Base-by-base conservation (phyloP, 495 filamentous ascomycete genomes). In the Penicillium maclennaniae region DNA sequence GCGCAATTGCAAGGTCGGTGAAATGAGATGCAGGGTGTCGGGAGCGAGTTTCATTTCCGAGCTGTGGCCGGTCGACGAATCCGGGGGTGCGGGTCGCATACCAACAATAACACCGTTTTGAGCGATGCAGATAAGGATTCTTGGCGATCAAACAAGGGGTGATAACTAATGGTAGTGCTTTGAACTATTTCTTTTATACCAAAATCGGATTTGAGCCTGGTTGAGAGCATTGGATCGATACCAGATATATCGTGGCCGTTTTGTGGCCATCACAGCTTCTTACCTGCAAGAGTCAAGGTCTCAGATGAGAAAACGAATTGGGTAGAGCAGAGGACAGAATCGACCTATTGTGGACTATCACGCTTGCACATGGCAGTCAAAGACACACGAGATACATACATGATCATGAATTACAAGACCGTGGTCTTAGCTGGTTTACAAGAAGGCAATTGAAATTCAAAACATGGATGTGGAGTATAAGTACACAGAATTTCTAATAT, bases 401-500 rank as follows among this genome's bases (percentile, higher is more conserved):
- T 34, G 31, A 34, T 12, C 14, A 14, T 4, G 31, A 4, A 14
- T 12, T 12, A 34, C 4, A 34, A 34, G 31, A 34, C 31, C 8
- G 14, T 3, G 10, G 31, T 34, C 31, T 34, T 14, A 10, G 31
- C 31, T 34, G 10, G 10, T 31, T 34, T 14, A 34, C 31, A 2
- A 12, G 31, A 14, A 31, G 10, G 14, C 31, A 34, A 34, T 34
- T 12, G 31, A 34, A 31, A 12, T 34, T 34, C 31, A 34, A 34
- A 34, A 34, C 31, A 34, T 34, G 8, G 31, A 34, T 34, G 31
- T 34, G 31, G 31, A 34, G 58, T 72, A 71, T 71, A 72, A 71
- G 56, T 72, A 72, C 68, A 73, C 53, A 60, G 56, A 65, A 68
- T 43, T 60, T 50, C 51, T 47, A 63, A 59, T 65, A 64, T 63